Conservation (phyloP, 1,139 yeast genomes). For the Blastobotrys proliferans region DNA sequence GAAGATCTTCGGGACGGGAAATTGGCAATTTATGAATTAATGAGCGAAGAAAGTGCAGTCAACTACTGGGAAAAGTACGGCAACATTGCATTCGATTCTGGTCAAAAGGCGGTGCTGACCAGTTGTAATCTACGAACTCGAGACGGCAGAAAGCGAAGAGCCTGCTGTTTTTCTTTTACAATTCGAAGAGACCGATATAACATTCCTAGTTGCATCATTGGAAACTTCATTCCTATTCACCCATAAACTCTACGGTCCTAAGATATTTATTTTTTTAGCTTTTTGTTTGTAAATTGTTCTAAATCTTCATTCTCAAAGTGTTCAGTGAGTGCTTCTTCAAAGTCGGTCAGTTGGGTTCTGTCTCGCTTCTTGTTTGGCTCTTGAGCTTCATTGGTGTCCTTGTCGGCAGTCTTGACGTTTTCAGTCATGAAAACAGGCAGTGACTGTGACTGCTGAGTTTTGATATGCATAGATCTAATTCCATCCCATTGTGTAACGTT, state of each 20-base stretch:
- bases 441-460: conserved; percentile 71
- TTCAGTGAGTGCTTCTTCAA: conserved; percentile 76
- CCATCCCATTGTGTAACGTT: conserved; percentile 38
- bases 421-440: conserved; percentile 76
- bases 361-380: conserved; percentile 35
- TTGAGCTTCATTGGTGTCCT: conserved; percentile 31
- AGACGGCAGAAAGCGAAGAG: conserved; percentile 75
- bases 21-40: conserved; percentile 84
- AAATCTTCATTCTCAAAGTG: conserved; percentile 65
- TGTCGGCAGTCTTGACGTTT: conserved; percentile 38
- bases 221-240: conserved; percentile 87
- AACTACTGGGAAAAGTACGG: conserved; percentile 98
- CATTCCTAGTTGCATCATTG: conserved; percentile 94
- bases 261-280: conserved; percentile 29
- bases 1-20: conserved; percentile 92
- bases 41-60: conserved; percentile 98
- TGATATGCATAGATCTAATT: conserved; percentile 60
- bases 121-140: conserved; percentile 83
- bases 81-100: conserved; percentile 91
- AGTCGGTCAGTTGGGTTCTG: conserved; percentile 47
- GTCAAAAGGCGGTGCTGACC: conserved; percentile 91
- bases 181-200: conserved; percentile 89
- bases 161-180: conserved; percentile 93
- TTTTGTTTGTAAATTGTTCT: conserved; percentile 38
- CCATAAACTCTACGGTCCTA: conserved; percentile 17